A percentile compares a stretch with the other conserved stretches of the same genome.
Conservation (phyloP, 371 early-diverging fungal genomes). For the Apophysomyces trapeziformis region DNA sequence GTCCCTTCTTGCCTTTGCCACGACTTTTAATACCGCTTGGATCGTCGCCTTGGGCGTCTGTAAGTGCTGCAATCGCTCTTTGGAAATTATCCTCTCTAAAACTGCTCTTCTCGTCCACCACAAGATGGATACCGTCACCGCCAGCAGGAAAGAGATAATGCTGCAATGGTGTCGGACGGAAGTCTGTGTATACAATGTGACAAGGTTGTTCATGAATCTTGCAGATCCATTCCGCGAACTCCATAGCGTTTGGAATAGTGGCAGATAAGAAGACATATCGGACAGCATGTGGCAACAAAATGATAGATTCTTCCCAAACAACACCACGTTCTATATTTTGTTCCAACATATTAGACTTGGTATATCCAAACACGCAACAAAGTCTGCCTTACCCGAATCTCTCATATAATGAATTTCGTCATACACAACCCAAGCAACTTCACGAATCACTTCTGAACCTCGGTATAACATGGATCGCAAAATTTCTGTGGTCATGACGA, state of each 20-base stretch:
- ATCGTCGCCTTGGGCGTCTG: conserved; percentile 67
- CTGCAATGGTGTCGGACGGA: conserved; percentile 98
- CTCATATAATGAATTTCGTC: conserved; percentile 99
- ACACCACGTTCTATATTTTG: conserved; percentile 88
- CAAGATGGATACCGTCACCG: conserved; percentile 93
- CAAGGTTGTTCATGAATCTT: conserved; percentile 96
- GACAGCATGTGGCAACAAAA: conserved; percentile 94
- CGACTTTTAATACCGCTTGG: conserved; percentile 46
- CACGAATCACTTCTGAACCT: conserved; percentile 98
- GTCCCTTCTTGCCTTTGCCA: conserved; percentile 44
- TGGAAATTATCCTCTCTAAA: conserved; percentile 97
- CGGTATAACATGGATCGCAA: conserved; percentile 99
- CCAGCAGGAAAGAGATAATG: conserved; percentile 96
- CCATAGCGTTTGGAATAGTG: conserved; percentile 99
- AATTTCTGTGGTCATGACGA: conserved; percentile 99
- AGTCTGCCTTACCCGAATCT: conserved; percentile 60
- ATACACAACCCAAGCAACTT: conserved; percentile 99
- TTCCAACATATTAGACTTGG: no score
- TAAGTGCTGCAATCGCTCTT: conserved; percentile 78
- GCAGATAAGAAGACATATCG: conserved; percentile 98
- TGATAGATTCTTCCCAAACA: conserved; percentile 99
- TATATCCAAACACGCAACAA: background rate
- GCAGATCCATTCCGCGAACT: conserved; percentile 99
- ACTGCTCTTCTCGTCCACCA: conserved; percentile 94
- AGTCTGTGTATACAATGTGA: conserved; percentile 99